phyloP scores from a whole-genome alignment of 805 yeast species.

The Brettanomyces sp. region DNA sequence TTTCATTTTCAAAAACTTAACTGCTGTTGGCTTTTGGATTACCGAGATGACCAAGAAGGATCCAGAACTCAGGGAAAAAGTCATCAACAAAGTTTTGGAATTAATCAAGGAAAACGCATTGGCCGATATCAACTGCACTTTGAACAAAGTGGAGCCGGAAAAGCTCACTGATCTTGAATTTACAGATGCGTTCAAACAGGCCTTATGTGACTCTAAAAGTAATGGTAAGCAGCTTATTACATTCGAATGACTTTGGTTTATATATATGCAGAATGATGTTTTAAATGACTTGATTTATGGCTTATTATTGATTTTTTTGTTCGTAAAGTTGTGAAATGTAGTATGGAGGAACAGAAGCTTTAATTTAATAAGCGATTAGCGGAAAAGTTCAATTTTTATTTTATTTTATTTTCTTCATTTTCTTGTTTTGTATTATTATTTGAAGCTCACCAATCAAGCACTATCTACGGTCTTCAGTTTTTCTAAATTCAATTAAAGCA shows the following conservation, averaged over 20 bases:
- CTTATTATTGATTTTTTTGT: no score
- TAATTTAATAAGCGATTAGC: not conserved
- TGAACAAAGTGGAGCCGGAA: conserved; percentile 24
- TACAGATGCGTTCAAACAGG: conserved; percentile 32
- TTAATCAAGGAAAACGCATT: conserved; percentile 53
- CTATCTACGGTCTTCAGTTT: no score
- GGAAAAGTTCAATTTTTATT: not conserved
- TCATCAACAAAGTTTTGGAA: conserved; percentile 46
- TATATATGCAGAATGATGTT: no score
- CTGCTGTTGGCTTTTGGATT: conserved; percentile 89
- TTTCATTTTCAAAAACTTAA: conserved; percentile 82
- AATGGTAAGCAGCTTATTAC: conserved; percentile 36
- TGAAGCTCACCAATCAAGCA: no score
- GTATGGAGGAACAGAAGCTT: not conserved
- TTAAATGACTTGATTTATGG: no score
- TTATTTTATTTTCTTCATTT: no score
- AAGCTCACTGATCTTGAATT: conserved; percentile 32
- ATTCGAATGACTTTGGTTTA: conserved; percentile 10
- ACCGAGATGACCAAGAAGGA: conserved; percentile 53
- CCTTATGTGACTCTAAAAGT: conserved; percentile 30
- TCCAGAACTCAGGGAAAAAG: conserved; percentile 49
- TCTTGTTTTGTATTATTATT: no score
- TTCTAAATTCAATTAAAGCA: no score
- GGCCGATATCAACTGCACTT: conserved; percentile 35
- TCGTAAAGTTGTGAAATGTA: not conserved